Evolutionary conservation across 495 filamentous ascomycete genomes (phyloP).

Genomic region (Emericellopsis terricola): DNA sequence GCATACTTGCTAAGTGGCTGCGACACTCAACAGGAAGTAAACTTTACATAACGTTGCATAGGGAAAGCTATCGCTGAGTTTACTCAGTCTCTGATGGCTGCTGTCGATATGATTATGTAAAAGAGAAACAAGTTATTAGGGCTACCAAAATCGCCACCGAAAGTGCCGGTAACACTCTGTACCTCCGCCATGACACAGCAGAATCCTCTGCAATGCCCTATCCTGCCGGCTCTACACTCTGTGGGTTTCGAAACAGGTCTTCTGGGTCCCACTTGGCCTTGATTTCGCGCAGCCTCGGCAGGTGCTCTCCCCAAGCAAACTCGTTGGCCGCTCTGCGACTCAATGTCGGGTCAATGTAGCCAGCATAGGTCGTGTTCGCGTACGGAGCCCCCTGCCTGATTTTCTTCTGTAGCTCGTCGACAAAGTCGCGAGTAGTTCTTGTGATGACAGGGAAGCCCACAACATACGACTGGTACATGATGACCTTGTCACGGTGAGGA

Average conservation of each 20-base stretch:
- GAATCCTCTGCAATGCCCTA: slow-evolving; percentile 6
- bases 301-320: slow-evolving; percentile 38
- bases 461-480: slow-evolving; percentile 40
- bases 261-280: slow-evolving; percentile 37
- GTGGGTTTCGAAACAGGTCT: slow-evolving; percentile 45
- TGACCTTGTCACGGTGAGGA: slow-evolving; percentile 36
- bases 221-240: slow-evolving; percentile 27
- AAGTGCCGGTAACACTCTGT: too few species aligned
- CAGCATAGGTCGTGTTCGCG: slow-evolving; percentile 40
- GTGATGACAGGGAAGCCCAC: slow-evolving; percentile 27
- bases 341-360: slow-evolving; percentile 51
- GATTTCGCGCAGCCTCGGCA: slow-evolving; percentile 26
- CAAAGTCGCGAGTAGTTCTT: slow-evolving; percentile 21
- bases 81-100: too few species aligned
- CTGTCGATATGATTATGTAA: too few species aligned
- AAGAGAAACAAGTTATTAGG: too few species aligned
- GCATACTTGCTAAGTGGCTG: too few species aligned
- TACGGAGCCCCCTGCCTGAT: slow-evolving; percentile 10
- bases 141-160: too few species aligned
- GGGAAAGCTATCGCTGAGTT: too few species aligned
- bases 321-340: slow-evolving; percentile 21
- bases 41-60: too few species aligned
- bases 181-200: background rate
- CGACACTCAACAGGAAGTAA: too few species aligned
- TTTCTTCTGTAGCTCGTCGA: slow-evolving; percentile 28